A percentile compares a stretch with the other conserved stretches of the same genome.
Evolutionary conservation across 495 filamentous ascomycete genomes (phyloP).

Genomic region (Annulohypoxylon stygium): DNA sequence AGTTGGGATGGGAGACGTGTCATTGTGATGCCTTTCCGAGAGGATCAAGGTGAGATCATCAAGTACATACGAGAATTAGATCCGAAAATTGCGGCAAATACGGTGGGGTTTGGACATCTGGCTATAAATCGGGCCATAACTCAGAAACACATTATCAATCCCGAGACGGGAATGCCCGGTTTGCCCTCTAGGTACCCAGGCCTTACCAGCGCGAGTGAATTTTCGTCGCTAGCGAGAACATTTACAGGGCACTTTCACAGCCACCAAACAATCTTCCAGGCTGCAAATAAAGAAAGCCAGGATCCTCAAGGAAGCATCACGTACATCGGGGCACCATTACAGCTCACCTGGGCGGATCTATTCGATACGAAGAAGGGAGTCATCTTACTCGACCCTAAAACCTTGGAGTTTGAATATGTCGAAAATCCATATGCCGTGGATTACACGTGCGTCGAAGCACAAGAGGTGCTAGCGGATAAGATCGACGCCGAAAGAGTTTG

Average conservation of each 20-base stretch:
- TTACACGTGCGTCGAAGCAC: slow-evolving; percentile 39
- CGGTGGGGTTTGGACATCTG: slow-evolving; percentile 52
- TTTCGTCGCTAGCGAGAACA: slow-evolving; percentile 49
- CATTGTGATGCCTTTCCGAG: slow-evolving; percentile 49
- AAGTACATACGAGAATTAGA: slow-evolving; percentile 41
- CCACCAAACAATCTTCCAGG: slow-evolving; percentile 50
- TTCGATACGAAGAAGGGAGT: slow-evolving; percentile 47
- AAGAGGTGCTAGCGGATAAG: slow-evolving; percentile 38
- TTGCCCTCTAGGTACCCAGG: slow-evolving; percentile 45
- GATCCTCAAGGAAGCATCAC: slow-evolving; percentile 44
- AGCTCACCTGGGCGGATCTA: slow-evolving; percentile 52
- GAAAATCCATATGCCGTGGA: slow-evolving; percentile 48
- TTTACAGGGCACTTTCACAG: slow-evolving; percentile 55
- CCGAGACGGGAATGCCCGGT: slow-evolving; percentile 21
- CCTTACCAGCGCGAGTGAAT: slow-evolving; percentile 48
- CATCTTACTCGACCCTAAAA: slow-evolving; percentile 50
- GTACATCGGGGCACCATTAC: slow-evolving; percentile 50
- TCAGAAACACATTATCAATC: slow-evolving; percentile 44
- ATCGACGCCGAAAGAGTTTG: slow-evolving; percentile 30
- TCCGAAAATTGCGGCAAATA: slow-evolving; percentile 39
- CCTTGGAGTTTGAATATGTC: slow-evolving; percentile 45
- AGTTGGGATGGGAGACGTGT: slow-evolving; percentile 51
- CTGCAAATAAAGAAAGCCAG: slow-evolving; percentile 4
- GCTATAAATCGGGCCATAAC: slow-evolving; percentile 53
- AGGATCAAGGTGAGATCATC: slow-evolving; percentile 46